These are phyloP conservation scores for Ogataea nitratoaversa DNA, from an alignment of 805 yeast species.

Conservation along the genomic window DNA sequence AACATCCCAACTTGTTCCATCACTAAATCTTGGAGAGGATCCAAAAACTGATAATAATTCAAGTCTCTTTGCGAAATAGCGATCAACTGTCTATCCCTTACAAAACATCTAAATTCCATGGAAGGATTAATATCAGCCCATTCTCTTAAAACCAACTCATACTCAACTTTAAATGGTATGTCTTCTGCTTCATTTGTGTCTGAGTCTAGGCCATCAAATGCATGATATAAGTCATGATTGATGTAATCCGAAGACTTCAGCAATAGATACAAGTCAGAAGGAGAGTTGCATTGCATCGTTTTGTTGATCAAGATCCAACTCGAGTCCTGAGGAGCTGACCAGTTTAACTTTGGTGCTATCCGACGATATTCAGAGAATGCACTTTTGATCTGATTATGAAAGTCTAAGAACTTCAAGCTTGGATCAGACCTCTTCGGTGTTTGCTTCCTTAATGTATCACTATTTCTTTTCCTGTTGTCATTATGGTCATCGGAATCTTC, in stretches of 20 bases:
- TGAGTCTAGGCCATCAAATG: slow-evolving; percentile 48
- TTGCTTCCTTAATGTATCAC: slow-evolving; percentile 19
- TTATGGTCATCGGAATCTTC: slow-evolving; percentile 29
- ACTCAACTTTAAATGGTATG: slow-evolving; percentile 28
- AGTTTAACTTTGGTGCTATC: slow-evolving; percentile 86
- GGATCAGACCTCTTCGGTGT: slow-evolving; percentile 35
- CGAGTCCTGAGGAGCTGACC: slow-evolving; percentile 97
- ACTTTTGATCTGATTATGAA: slow-evolving; percentile 50
- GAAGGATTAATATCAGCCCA: slow-evolving; percentile 88
- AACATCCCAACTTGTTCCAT: slow-evolving; percentile 48
- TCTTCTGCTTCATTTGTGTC: slow-evolving; percentile 30
- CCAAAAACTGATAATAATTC: slow-evolving; percentile 72
- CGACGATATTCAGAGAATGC: slow-evolving; percentile 48
- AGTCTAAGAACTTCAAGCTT: slow-evolving; percentile 46
- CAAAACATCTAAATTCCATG: slow-evolving; percentile 85
- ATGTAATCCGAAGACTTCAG: slow-evolving; percentile 86
- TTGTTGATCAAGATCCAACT: slow-evolving; percentile 85
- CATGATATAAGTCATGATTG: slow-evolving; percentile 74
- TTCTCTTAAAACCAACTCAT: slow-evolving; percentile 71
- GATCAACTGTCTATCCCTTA: slow-evolving; percentile 55
- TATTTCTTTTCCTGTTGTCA: not conserved
- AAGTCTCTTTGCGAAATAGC: slow-evolving; percentile 85
- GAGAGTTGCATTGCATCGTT: slow-evolving; percentile 63
- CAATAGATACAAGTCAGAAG: slow-evolving; percentile 73
- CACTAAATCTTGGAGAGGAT: slow-evolving; percentile 45